Percentiles rank a stretch among this genome's conserved stretches.
Conservation (phyloP, 179 eudicot species). For the Beta macrorhiza region DNA sequence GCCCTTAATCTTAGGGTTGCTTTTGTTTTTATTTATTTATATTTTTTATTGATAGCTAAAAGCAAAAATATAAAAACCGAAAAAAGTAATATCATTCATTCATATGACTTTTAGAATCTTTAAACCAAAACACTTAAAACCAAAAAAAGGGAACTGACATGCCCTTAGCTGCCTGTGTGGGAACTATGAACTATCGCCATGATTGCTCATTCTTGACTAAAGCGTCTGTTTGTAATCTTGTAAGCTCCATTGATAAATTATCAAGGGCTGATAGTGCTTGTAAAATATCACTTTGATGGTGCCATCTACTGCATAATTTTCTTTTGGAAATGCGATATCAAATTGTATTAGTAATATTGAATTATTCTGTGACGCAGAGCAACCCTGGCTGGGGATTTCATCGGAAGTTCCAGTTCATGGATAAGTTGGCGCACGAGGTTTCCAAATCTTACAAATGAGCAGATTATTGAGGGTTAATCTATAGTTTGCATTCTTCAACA, state of each 20-base stretch:
- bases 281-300: too few species aligned
- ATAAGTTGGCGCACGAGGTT: slow-evolving; percentile 27
- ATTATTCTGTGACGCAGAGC: slow-evolving; percentile 32
- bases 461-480: slow-evolving; percentile 1
- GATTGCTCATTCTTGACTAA: not conserved
- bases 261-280: not conserved
- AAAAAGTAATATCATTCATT: too few species aligned
- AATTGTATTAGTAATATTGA: not conserved
- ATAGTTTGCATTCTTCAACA: not conserved
- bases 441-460: slow-evolving; percentile 35
- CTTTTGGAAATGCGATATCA: not conserved
- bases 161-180: not conserved
- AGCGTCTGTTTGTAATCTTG: not conserved
- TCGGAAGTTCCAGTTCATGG: slow-evolving; percentile 37
- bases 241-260: not conserved
- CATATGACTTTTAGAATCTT: too few species aligned
- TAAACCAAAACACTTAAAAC: too few species aligned
- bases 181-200: not conserved
- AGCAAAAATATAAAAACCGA: too few species aligned
- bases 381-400: slow-evolving; percentile 44
- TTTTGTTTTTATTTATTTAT: too few species aligned
- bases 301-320: not conserved
- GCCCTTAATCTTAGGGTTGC: too few species aligned
- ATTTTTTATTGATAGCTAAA: too few species aligned
- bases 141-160: too few species aligned